Evolutionary conservation across 2,329 filamentous ascomycete genomes (phyloP).

Genomic region (Parastagonospora nodorum): DNA sequence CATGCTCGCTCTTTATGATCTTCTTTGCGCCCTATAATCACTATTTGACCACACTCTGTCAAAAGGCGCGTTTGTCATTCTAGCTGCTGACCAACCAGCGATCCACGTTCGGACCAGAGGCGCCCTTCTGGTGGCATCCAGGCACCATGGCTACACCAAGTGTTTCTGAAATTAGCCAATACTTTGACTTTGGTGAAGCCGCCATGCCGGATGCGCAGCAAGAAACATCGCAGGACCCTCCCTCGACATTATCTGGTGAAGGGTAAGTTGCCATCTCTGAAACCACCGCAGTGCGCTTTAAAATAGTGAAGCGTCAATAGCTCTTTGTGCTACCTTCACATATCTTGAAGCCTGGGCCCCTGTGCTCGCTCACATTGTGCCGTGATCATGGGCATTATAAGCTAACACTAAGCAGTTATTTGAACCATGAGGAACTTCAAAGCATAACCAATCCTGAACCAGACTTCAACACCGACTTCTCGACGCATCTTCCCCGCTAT

Average conservation of each 20-base stretch:
- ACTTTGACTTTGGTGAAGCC: conserved; percentile 49
- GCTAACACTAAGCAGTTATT: conserved; percentile 12
- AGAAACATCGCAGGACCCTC: conserved; percentile 6
- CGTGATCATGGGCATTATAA: neutral
- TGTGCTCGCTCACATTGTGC: neutral
- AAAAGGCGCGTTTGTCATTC: conserved; percentile 23
- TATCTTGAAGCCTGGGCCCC: neutral
- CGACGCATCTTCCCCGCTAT: conserved; percentile 54
- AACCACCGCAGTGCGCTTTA: neutral
- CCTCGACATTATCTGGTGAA: conserved; percentile 6
- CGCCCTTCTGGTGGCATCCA: conserved; percentile 5
- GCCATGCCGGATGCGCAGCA: conserved; percentile 33
- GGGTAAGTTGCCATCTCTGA: conserved; percentile 16
- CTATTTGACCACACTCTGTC: conserved; percentile 8
- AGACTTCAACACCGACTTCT: conserved; percentile 51
- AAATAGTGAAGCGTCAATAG: neutral
- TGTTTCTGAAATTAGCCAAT: conserved; percentile 42
- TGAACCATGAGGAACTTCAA: conserved; percentile 4
- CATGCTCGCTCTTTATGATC: neutral
- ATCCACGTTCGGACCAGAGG: neutral
- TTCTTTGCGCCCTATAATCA: conserved; percentile 24
- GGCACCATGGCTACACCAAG: conserved; percentile 34
- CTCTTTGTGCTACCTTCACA: neutral
- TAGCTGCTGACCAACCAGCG: neutral
- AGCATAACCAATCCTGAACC: conserved; percentile 6